Base-by-base conservation (phyloP, 1,284 basidiomycete species). In the Sparassis latifolia region DNA sequence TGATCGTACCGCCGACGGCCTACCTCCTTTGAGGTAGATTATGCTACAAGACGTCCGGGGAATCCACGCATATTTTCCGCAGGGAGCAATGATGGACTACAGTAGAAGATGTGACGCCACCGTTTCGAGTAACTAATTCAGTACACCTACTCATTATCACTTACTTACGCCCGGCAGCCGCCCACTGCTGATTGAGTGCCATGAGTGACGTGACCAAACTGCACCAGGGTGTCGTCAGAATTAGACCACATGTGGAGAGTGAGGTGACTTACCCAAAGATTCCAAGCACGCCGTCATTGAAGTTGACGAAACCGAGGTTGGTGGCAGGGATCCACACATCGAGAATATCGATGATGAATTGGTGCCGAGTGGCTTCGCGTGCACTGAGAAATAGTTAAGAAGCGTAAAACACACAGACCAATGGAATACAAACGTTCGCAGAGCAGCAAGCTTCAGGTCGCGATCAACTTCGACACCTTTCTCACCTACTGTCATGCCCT, bases 301-400 rank as follows among this genome's bases (percentile, higher is more conserved):
- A 64, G 60, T 82, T 79, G 57, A 88, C 78, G 53, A 91, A 74
- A 44, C 87, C 92, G 43, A 94, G 77, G 55, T 80, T 87, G 42
- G 88, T 86, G 9, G 93, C 89, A 9, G 96, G 97, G 63, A 95
- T 83, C 83, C 90, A 92, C 57, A 94, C 69, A 64, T 96, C 92
- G 53, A 93, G 73, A 27, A 80, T 64, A 66, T 96, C 92, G 58
- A 92, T 83, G 46, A 84, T 70, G 63, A 96, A 82, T 68, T 96
- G 92, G 60, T 80, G 80, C 28, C 84, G 80, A 31, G 83, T 78
- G 5, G 78, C 79, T 32, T 72, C 69, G 40, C 82, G 83, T 58
- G 85, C 77, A 41, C 89, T 92, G 57, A n/a, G 31, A 20, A 31
- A 30, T 39, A 48, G 42, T 51, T 29, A n/a, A 33, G 28, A 48